Evolutionary conservation across 495 filamentous ascomycete genomes (phyloP).

Genomic region (Penicillium cinerascens): DNA sequence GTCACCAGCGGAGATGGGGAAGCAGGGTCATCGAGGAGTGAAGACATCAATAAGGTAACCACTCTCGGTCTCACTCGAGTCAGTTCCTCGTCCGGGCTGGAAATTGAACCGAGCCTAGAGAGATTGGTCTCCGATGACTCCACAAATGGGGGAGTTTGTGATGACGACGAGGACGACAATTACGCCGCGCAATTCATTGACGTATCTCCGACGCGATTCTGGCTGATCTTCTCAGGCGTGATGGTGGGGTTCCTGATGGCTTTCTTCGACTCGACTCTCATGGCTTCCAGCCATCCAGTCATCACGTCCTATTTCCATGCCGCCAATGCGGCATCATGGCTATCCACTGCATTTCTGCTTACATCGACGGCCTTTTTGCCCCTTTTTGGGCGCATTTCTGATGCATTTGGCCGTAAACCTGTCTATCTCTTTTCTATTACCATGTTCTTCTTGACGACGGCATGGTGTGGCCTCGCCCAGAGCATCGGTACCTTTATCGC

Average conservation of each 20-base stretch:
- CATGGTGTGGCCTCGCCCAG: constrained; percentile 69
- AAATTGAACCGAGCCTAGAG: constrained; percentile 31
- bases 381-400: constrained; percentile 67
- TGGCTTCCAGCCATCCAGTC: constrained; percentile 78
- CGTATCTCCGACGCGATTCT: constrained; percentile 46
- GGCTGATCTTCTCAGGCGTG: constrained; percentile 51
- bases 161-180: constrained; percentile 13
- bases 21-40: constrained; percentile 13
- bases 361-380: constrained; percentile 73
- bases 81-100: constrained; percentile 26
- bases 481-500: constrained; percentile 70
- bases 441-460: constrained; percentile 62
- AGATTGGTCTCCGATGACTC: constrained; percentile 17
- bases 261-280: constrained; percentile 72
- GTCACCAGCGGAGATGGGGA: constrained; percentile 10
- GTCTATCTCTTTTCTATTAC: constrained; percentile 62
- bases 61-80: constrained; percentile 25
- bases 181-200: constrained; percentile 42
- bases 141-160: constrained; percentile 1
- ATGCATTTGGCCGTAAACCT: constrained; percentile 66
- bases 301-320: constrained; percentile 76
- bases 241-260: constrained; percentile 49
- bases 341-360: constrained; percentile 75
- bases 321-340: constrained; percentile 74
- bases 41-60: constrained; percentile 20